phyloP scores from a whole-genome alignment of 2,329 filamentous ascomycete genomes.

The Pestalotiopsis sp. region DNA sequence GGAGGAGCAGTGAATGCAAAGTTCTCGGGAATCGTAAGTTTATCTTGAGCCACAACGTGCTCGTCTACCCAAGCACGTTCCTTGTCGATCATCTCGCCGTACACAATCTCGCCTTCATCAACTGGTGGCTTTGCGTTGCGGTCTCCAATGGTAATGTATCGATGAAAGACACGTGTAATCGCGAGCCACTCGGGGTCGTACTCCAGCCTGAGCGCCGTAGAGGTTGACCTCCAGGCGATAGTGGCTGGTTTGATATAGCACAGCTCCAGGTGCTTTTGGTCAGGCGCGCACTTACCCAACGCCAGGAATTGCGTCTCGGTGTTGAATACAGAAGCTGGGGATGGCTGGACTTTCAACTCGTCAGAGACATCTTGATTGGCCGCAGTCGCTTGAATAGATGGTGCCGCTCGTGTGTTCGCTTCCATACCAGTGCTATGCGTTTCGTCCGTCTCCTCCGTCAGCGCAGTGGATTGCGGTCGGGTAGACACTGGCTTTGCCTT shows the following conservation, averaged over 20 bases:
- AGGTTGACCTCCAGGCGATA: conserved; percentile 19
- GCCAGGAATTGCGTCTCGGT: conserved; percentile 81
- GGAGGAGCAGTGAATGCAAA: conserved; percentile 77
- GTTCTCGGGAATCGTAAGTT: conserved; percentile 74
- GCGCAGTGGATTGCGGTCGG: conserved; percentile 23
- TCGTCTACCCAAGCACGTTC: conserved; percentile 81
- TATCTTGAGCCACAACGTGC: conserved; percentile 65
- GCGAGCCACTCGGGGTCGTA: conserved; percentile 97
- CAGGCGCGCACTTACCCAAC: conserved; percentile 85
- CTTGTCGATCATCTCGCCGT: conserved; percentile 67
- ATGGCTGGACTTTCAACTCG: conserved; percentile 69
- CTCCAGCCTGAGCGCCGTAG: conserved; percentile 55
- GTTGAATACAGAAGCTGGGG: conserved; percentile 79
- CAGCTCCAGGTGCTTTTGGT: conserved; percentile 81
- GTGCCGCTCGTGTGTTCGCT: too few species aligned
- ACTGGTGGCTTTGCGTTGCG: conserved; percentile 52
- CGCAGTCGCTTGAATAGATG: neutral
- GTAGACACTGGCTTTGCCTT: conserved; percentile 3
- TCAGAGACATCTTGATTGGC: conserved; percentile 50
- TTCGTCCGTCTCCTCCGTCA: conserved; percentile 33
- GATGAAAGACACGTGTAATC: conserved; percentile 81
- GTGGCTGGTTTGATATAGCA: conserved; percentile 58
- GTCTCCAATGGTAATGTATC: conserved; percentile 66
- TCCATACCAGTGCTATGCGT: conserved; percentile 71
- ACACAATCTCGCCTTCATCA: conserved; percentile 70